phyloP scores from a whole-genome alignment of 352 stramenopile species.

The Phytophthora sp. region DNA sequence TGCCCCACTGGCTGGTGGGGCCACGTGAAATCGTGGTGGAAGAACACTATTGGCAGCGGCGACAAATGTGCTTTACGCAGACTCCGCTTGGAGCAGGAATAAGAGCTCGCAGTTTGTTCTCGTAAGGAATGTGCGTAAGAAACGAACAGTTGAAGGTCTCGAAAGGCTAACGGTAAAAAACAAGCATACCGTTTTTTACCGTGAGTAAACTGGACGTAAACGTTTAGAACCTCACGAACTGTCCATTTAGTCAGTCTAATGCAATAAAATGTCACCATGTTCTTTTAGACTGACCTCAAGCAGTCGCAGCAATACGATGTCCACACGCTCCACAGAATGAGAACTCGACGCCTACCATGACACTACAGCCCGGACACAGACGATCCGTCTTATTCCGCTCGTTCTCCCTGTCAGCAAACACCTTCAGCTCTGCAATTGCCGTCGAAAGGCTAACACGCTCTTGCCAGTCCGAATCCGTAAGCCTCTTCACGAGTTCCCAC shows the following conservation, averaged over 20 bases:
- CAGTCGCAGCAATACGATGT: conserved; percentile 13
- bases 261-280: too few relatives aligned
- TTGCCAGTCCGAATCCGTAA: conserved; percentile 28
- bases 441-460: conserved; percentile 18
- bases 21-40: background rate
- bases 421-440: conserved; percentile 24
- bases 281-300: conserved; percentile 12
- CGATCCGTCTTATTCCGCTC: conserved; percentile 30
- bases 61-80: background rate
- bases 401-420: conserved; percentile 28
- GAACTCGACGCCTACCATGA: conserved; percentile 31
- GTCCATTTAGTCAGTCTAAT: too few relatives aligned
- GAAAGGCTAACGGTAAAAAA: too few relatives aligned
- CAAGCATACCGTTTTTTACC: too few relatives aligned
- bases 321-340: conserved; percentile 34
- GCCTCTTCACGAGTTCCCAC: conserved; percentile 28
- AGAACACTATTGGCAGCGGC: background rate
- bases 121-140: too few relatives aligned
- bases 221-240: too few relatives aligned
- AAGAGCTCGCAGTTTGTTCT: too few relatives aligned
- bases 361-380: conserved; percentile 24
- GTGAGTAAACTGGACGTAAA: too few relatives aligned
- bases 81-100: too few relatives aligned
- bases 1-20: background rate
- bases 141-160: too few relatives aligned